Evolutionary conservation across 805 yeast species (phyloP).

Genomic region (Starmera quercuum): DNA sequence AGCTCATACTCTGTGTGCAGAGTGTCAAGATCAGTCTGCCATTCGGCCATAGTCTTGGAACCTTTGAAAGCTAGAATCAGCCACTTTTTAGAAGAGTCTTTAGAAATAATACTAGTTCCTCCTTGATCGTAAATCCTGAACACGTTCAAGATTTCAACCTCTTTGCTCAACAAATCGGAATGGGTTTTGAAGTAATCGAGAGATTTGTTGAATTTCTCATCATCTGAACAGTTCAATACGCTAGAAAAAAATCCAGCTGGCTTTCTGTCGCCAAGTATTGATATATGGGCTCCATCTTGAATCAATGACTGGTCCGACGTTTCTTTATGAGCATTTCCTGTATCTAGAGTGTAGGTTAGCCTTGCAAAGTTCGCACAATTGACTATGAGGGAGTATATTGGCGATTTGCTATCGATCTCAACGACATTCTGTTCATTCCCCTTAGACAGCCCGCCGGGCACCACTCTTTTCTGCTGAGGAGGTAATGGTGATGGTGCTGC

Average conservation of each 20-base stretch:
- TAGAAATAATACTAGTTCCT: background rate
- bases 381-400: background rate
- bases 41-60: background rate
- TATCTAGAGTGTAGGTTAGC: background rate
- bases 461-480: too few species aligned
- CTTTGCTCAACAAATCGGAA: background rate
- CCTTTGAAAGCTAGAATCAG: background rate
- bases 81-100: background rate
- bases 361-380: background rate
- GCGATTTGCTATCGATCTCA: background rate
- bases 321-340: background rate
- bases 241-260: background rate
- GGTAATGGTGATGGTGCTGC: too few species aligned
- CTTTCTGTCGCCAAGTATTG: too few species aligned
- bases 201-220: background rate
- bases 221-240: background rate
- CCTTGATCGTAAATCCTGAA: background rate
- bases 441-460: too few species aligned
- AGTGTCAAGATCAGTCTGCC: background rate
- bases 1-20: background rate
- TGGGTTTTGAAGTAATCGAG: background rate
- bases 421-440: background rate
- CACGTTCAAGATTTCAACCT: background rate
- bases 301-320: background rate
- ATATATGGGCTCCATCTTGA: too few species aligned